Base-by-base conservation (phyloP, 495 filamentous ascomycete genomes). In the Penicillium verhagenii region DNA sequence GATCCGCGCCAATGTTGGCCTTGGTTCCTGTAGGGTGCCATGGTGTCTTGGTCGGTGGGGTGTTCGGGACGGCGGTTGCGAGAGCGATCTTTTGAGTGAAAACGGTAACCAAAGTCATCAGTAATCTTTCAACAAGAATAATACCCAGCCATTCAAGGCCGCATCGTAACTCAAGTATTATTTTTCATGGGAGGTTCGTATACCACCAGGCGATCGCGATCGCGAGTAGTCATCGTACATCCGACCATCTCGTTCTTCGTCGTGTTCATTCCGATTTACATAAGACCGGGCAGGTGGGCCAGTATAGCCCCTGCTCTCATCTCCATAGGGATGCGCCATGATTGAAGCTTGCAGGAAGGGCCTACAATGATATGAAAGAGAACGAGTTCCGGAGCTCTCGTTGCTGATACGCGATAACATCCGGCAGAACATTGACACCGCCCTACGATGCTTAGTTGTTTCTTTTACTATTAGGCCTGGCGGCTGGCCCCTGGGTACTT, bases 161-260 rank as follows among this genome's bases (percentile, higher is more conserved):
- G 14, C 50, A 4, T 51, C 33, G 50, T 39, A 49, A 33, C 47
- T 50, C 46, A 62, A 54, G 42, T 50, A 39, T 42, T 61, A 56
- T 53, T 63, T n/a, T 68, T 57, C 65, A 59, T 77, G 75, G 72
- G 77, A 72, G 71, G 67, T 65, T 55, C 53, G 70, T 67, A 63
- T 73, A 76, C 73, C 73, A 60, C 69, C 69, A 72, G 70, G 72
- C 57, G 76, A 77, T 51, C 67, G 69, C 47, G 75, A 76, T 58
- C 73, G 71, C 6, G 72, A 69, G 37, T 59, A 70, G 57, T 81
- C 79, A 54, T 79, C 77, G 56, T 82, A 80, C 72, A 80, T 77
- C 40, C 72, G 67, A 47, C 68, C 74, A 31, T 80, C 72, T 24
- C 72, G 65, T 33, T 78, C 70, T 33, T 78, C 70, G 50, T 71